Percentiles rank a stretch among this genome's conserved stretches.
These are phyloP conservation scores for Myriosclerotinia scirpicola DNA, from an alignment of 2,329 filamentous ascomycete genomes.

Conservation along the genomic window DNA sequence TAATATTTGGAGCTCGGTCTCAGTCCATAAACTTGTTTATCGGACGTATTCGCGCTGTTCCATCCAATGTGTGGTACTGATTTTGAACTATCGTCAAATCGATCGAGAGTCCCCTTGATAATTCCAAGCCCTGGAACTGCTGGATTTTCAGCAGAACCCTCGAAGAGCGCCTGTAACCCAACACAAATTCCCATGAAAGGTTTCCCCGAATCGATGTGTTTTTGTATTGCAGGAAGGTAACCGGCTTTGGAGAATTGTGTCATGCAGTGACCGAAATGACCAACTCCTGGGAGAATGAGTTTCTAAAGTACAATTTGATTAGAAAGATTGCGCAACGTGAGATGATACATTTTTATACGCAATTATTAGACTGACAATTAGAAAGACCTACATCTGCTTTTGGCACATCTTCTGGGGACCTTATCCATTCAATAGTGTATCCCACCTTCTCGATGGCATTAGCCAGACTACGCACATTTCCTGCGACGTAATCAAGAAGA, in stretches of 20 bases:
- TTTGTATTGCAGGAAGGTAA: slow-evolving; percentile 77
- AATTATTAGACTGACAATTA: background rate
- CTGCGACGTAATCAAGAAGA: slow-evolving; percentile 85
- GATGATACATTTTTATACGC: background rate
- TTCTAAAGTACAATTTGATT: slow-evolving; percentile 54
- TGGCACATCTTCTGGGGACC: slow-evolving; percentile 76
- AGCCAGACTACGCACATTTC: slow-evolving; percentile 91
- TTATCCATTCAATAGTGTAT: slow-evolving; percentile 91
- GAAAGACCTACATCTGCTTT: slow-evolving; percentile 70
- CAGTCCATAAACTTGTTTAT: slow-evolving; percentile 72
- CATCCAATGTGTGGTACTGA: slow-evolving; percentile 98
- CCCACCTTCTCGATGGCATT: slow-evolving; percentile 97
- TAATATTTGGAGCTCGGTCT: slow-evolving; percentile 89
- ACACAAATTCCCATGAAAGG: slow-evolving; percentile 99
- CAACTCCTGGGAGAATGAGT: slow-evolving; percentile 93
- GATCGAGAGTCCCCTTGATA: slow-evolving; percentile 68
- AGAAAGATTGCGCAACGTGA: background rate
- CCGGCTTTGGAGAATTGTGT: slow-evolving; percentile 78
- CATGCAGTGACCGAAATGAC: slow-evolving; percentile 96
- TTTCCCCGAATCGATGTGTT: slow-evolving; percentile 86
- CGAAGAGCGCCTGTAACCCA: slow-evolving; percentile 85
- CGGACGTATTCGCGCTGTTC: slow-evolving; percentile 77
- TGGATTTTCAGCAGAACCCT: slow-evolving; percentile 77
- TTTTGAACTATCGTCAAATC: slow-evolving; percentile 76
- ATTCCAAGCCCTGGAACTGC: slow-evolving; percentile 71